phyloP scores from a whole-genome alignment of 495 filamentous ascomycete species.

The Hypoxylon intermedium region DNA sequence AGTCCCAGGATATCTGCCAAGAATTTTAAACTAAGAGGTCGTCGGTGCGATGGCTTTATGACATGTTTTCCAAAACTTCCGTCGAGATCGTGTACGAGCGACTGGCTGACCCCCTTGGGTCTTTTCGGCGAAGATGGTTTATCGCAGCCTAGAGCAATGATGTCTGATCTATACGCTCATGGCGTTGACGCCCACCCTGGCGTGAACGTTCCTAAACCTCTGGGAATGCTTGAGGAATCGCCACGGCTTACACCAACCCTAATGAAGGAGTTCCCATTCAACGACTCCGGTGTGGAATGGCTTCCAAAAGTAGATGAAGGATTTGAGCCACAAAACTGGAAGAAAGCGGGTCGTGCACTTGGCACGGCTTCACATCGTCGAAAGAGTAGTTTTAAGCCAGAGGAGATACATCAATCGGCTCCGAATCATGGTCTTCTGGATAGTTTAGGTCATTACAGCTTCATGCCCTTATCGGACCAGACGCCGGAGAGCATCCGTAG shows the following conservation, averaged over 20 bases:
- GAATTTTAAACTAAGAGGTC: not conserved
- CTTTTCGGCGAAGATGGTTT: constrained; percentile 12
- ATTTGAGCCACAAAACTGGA: not conserved
- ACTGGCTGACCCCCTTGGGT: constrained; percentile 41
- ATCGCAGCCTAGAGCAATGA: constrained; percentile 9
- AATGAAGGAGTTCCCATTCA: not conserved
- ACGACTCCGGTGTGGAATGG: not conserved
- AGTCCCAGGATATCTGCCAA: constrained; percentile 14
- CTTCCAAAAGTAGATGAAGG: too few relatives aligned
- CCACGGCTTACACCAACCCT: constrained; percentile 10
- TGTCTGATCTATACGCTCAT: constrained; percentile 23
- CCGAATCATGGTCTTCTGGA: constrained; percentile 15
- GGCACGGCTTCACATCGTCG: constrained; percentile 22
- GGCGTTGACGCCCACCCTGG: constrained; percentile 31
- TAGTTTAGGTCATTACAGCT: constrained; percentile 30
- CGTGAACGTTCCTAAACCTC: not conserved
- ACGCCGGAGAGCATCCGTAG: constrained; percentile 24
- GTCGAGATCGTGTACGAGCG: constrained; percentile 35
- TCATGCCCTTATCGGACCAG: constrained; percentile 26
- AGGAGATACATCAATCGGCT: not conserved
- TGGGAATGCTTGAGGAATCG: constrained; percentile 26
- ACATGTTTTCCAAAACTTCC: constrained; percentile 34
- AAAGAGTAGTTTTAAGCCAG: constrained; percentile 13
- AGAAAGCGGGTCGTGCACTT: constrained; percentile 8
- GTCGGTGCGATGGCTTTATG: constrained; percentile 22